Evolutionary conservation across 352 stramenopile species (phyloP).

Genomic region (Phytophthora litchii): DNA sequence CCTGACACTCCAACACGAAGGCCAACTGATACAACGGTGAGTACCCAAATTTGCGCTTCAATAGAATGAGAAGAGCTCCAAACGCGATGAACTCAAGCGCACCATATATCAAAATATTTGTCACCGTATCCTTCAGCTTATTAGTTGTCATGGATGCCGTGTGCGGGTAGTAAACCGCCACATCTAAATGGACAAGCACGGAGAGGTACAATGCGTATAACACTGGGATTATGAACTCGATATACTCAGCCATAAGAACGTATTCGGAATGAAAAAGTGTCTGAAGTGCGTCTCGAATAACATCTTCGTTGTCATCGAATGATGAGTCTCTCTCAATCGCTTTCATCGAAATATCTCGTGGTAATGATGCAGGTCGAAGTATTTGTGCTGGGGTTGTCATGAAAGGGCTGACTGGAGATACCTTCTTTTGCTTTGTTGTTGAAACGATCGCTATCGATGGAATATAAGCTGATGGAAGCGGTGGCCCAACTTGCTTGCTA

Average conservation of each 20-base stretch:
- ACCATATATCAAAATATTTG: conserved; percentile 15
- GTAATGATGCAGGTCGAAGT: too few relatives aligned
- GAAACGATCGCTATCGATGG: too few relatives aligned
- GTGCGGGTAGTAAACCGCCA: conserved; percentile 27
- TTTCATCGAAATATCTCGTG: too few relatives aligned
- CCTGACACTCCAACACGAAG: conserved; percentile 42
- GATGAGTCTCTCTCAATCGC: too few relatives aligned
- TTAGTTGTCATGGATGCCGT: conserved; percentile 3
- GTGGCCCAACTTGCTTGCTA: too few relatives aligned
- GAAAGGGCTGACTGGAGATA: too few relatives aligned
- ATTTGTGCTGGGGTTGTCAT: too few relatives aligned
- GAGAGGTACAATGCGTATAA: conserved; percentile 25
- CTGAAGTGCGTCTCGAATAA: conserved; percentile 7
- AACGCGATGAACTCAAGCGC: conserved; percentile 17
- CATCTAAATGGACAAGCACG: conserved; percentile 8
- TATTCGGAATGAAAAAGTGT: conserved; percentile 36
- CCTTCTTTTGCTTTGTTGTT: too few relatives aligned
- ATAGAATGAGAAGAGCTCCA: conserved; percentile 4
- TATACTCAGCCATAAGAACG: conserved; percentile 27
- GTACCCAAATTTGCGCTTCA: conserved; percentile 26
- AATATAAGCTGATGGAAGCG: too few relatives aligned
- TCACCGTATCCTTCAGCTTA: conserved; percentile 2
- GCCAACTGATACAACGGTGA: conserved; percentile 32
- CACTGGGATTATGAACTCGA: conserved; percentile 35
- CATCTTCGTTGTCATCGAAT: neutral